These are phyloP conservation scores for Leucosporidium scottii DNA, from an alignment of 768 basidiomycete genomes.

Conservation along the genomic window DNA sequence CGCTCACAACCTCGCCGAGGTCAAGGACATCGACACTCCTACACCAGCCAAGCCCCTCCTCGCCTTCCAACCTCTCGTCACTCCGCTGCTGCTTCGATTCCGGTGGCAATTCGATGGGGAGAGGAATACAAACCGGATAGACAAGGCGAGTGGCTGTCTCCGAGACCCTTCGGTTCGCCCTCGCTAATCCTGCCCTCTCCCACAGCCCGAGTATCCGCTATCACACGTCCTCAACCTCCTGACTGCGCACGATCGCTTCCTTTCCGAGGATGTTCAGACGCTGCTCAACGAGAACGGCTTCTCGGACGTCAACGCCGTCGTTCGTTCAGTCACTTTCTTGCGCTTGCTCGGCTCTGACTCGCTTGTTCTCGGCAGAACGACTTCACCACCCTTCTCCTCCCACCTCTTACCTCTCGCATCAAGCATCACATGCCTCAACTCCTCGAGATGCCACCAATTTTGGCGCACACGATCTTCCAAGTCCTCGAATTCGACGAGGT, in stretches of 20 bases:
- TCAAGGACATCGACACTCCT: neutral
- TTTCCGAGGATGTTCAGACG: constrained; percentile 65
- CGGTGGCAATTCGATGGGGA: constrained; percentile 89
- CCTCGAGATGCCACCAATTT: constrained; percentile 61
- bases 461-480: constrained; percentile 95
- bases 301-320: constrained; percentile 64
- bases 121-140: constrained; percentile 78
- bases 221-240: constrained; percentile 79
- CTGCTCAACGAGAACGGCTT: constrained; percentile 61
- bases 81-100: constrained; percentile 77
- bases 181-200: neutral
- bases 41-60: constrained; percentile 51
- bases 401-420: constrained; percentile 68
- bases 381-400: constrained; percentile 70
- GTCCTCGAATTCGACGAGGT: constrained; percentile 77
- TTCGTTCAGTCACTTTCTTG: constrained; percentile 3
- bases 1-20: neutral
- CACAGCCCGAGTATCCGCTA: constrained; percentile 94
- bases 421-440: constrained; percentile 64
- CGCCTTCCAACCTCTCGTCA: constrained; percentile 73
- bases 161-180: neutral
- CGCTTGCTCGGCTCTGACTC: neutral
- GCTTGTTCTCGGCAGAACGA: constrained; percentile 55
- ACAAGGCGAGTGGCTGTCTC: constrained; percentile 58
- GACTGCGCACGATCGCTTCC: constrained; percentile 75